These are phyloP conservation scores for Ruellia speciosa DNA, from an alignment of 305 asterid genomes.

Conservation along the genomic window DNA sequence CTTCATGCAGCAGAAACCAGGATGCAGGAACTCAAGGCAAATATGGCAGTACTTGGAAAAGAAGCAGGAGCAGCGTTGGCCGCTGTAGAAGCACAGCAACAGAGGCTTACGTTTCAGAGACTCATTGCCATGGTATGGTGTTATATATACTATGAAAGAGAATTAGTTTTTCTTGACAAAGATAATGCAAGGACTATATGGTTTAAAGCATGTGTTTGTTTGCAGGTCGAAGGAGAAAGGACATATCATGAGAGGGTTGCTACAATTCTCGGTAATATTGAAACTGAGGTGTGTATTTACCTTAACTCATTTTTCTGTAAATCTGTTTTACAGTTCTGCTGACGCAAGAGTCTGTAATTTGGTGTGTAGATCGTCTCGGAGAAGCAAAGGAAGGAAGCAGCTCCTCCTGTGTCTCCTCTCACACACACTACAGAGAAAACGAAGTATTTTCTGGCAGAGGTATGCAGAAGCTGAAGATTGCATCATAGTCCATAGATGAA, in stretches of 20 bases:
- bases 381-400: constrained; percentile 93
- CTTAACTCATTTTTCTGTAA: constrained; percentile 7
- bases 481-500: not conserved
- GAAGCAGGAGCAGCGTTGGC: constrained; percentile 92
- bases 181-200: constrained; percentile 11
- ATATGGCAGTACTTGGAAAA: constrained; percentile 94
- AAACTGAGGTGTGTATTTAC: constrained; percentile 62
- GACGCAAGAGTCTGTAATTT: constrained; percentile 19
- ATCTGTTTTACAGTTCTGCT: constrained; percentile 10
- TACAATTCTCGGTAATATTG: constrained; percentile 85
- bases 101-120: constrained; percentile 90
- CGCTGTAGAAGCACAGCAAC: constrained; percentile 94
- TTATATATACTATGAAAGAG: constrained; percentile 9
- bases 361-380: constrained; percentile 73
- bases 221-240: constrained; percentile 89
- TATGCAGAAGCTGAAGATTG: constrained; percentile 25
- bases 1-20: constrained; percentile 81
- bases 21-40: constrained; percentile 90
- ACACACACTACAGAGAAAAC: constrained; percentile 57
- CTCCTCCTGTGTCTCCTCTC: constrained; percentile 70
- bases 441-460: constrained; percentile 91
- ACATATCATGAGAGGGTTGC: constrained; percentile 83
- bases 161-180: constrained; percentile 9
- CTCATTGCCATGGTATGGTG: constrained; percentile 72
- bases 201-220: constrained; percentile 17